phyloP scores from a whole-genome alignment of 495 filamentous ascomycete species.

The Beverwykella pulmonaria region DNA sequence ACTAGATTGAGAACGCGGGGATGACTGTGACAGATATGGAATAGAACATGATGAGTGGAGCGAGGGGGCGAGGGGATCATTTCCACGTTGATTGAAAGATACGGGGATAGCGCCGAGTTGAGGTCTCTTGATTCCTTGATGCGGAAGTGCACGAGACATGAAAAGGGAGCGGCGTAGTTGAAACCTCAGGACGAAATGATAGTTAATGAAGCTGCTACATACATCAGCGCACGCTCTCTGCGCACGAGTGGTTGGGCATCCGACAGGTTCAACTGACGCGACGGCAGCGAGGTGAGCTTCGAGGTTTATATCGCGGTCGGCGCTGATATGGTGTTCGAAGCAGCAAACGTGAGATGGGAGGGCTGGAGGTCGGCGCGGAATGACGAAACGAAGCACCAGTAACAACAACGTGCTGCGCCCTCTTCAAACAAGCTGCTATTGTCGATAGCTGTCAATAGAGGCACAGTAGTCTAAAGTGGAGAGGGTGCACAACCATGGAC shows the following conservation, averaged over 20 bases:
- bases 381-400: slow-evolving; percentile 8
- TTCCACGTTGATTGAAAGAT: neutral
- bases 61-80: neutral
- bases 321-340: neutral
- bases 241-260: neutral
- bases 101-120: neutral
- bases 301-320: neutral
- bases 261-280: slow-evolving; percentile 5
- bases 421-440: no score
- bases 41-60: neutral
- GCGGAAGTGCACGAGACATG: slow-evolving; percentile 17
- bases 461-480: no score
- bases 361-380: neutral
- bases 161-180: slow-evolving; percentile 14
- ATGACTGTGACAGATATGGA: neutral
- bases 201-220: slow-evolving; percentile 26
- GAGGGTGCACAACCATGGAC: no score
- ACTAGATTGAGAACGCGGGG: neutral
- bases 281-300: neutral
- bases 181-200: neutral
- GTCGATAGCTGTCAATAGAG: no score
- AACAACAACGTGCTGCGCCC: no score
- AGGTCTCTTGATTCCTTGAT: slow-evolving; percentile 1
- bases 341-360: neutral
- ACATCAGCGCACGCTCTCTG: slow-evolving; percentile 30